Conservation (phyloP, 768 basidiomycete species). For the Mycena vulgaris region DNA sequence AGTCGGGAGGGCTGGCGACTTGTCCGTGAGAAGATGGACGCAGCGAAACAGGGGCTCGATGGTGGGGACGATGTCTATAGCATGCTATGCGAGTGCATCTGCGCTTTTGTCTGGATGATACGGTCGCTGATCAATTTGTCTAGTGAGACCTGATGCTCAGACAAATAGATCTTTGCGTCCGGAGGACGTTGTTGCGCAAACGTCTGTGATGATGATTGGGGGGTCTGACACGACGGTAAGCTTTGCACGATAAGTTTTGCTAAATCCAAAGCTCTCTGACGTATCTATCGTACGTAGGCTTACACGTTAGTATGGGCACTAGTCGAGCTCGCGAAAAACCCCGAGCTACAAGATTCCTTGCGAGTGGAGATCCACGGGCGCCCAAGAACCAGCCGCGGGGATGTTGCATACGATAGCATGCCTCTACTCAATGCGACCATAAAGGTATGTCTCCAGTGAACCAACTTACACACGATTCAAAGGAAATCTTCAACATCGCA, state of each 20-base stretch:
- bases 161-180: slow-evolving; percentile 20
- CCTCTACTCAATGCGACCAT: slow-evolving; percentile 33
- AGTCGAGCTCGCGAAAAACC: slow-evolving; percentile 49
- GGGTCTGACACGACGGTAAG: slow-evolving; percentile 31
- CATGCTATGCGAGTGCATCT: slow-evolving; percentile 22
- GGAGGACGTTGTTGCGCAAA: slow-evolving; percentile 33
- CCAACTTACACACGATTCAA: slow-evolving; percentile 21
- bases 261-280: slow-evolving; percentile 25
- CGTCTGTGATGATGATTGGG: slow-evolving; percentile 32
- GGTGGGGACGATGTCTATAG: slow-evolving; percentile 26
- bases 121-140: slow-evolving; percentile 14
- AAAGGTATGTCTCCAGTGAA: slow-evolving; percentile 26
- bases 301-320: slow-evolving; percentile 36
- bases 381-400: slow-evolving; percentile 22
- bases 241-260: slow-evolving; percentile 22
- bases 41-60: slow-evolving; percentile 26
- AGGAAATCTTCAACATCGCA: slow-evolving; percentile 30
- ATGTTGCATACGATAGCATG: slow-evolving; percentile 34
- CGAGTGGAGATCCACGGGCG: slow-evolving; percentile 50
- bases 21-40: slow-evolving; percentile 26
- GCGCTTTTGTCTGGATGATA: slow-evolving; percentile 25
- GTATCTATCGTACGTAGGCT: slow-evolving; percentile 23
- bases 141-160: slow-evolving; percentile 26
- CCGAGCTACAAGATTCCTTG: slow-evolving; percentile 50
- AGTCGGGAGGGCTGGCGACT: slow-evolving; percentile 24